Percentiles rank a stretch among this genome's conserved stretches.
Conservation (phyloP, 192 early-diverging fungal genomes). For the Helicostylum pulchrum region DNA sequence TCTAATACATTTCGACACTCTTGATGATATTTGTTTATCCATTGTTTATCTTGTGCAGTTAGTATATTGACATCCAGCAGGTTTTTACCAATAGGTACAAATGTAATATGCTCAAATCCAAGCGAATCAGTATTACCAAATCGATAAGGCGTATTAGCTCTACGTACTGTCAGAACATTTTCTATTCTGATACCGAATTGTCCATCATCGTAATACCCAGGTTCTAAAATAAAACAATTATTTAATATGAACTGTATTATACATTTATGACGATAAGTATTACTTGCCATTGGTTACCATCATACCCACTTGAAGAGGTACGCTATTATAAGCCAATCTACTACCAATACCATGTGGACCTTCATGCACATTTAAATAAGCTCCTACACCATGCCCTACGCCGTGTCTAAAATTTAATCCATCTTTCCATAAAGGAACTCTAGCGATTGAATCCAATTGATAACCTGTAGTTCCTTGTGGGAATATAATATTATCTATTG, state of each 20-base stretch:
- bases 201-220: constrained; percentile 95
- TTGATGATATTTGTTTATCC: constrained; percentile 85
- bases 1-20: constrained; percentile 71
- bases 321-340: constrained; percentile 67
- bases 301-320: constrained; percentile 81
- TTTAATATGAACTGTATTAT: not conserved
- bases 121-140: constrained; percentile 80
- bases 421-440: constrained; percentile 81
- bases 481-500: constrained; percentile 83
- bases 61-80: constrained; percentile 69
- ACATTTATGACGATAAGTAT: no score
- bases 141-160: constrained; percentile 65
- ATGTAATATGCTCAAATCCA: constrained; percentile 88
- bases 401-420: constrained; percentile 95
- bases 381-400: constrained; percentile 94
- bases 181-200: constrained; percentile 95
- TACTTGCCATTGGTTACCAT: constrained; percentile 79
- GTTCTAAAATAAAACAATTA: constrained; percentile 49
- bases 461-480: constrained; percentile 76
- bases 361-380: constrained; percentile 91
- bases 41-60: constrained; percentile 65
- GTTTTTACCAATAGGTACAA: constrained; percentile 84
- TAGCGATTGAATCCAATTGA: constrained; percentile 80
- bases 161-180: constrained; percentile 79
- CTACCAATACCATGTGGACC: constrained; percentile 89